A percentile compares a stretch with the other conserved stretches of the same genome.
phyloP scores from a whole-genome alignment of 1,284 basidiomycete species.

The Sphagnurus paluster region DNA sequence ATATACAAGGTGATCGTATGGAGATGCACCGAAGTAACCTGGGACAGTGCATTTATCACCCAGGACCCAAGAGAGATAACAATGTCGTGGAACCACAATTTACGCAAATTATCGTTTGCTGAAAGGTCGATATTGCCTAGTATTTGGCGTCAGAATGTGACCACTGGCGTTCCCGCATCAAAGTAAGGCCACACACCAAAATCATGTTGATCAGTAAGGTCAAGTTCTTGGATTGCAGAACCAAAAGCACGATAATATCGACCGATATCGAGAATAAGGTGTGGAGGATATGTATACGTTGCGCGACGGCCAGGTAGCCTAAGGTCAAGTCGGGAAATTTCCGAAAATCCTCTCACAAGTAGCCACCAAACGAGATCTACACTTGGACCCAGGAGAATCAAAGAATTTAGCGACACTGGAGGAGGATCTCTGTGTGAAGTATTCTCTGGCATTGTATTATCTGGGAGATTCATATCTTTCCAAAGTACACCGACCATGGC shows the following conservation, averaged over 20 bases:
- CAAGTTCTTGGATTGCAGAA: conserved; percentile 12
- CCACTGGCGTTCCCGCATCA: no score
- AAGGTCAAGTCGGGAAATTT: conserved; percentile 10
- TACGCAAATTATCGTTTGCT: conserved; percentile 9
- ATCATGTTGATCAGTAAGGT: conserved; percentile 3
- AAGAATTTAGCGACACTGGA: conserved; percentile 3
- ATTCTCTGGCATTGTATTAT: neutral
- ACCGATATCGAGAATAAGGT: conserved; percentile 1
- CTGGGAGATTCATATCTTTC: neutral
- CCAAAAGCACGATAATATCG: conserved; percentile 6
- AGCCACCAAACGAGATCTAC: conserved; percentile 7
- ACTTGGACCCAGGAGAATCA: conserved; percentile 3
- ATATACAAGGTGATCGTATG: conserved; percentile 11
- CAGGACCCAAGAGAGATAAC: conserved; percentile 3
- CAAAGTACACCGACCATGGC: conserved; percentile 6
- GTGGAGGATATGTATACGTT: neutral
- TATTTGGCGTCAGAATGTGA: no score
- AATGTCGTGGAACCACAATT: conserved; percentile 15
- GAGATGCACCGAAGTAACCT: conserved; percentile 10
- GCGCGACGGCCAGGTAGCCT: neutral
- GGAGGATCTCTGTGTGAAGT: neutral
- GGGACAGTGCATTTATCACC: conserved; percentile 5
- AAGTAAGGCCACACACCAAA: conserved; percentile 3
- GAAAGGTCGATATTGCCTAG: conserved; percentile 7
- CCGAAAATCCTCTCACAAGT: neutral